Conservation (phyloP, 148 eudicot genomes). For the Nepenthes gracilis region DNA sequence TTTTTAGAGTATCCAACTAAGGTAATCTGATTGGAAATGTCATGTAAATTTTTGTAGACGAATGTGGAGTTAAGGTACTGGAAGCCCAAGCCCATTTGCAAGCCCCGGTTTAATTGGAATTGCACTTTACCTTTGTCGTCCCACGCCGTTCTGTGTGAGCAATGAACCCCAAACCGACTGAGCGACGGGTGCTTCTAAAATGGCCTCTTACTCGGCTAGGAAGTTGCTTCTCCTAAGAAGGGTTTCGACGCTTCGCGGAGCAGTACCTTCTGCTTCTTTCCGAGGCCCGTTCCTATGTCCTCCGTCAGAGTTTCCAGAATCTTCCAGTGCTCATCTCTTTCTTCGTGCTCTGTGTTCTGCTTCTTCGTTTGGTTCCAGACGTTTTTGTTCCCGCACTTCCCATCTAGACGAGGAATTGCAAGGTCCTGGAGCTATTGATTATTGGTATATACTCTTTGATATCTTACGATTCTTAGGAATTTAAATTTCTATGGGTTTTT, state of each 20-base stretch:
- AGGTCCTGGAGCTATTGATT: slow-evolving; percentile 48
- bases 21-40: no score
- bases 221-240: slow-evolving; percentile 14
- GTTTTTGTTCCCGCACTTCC: slow-evolving; percentile 33
- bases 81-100: no score
- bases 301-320: no score
- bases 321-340: slow-evolving; percentile 3
- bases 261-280: slow-evolving; percentile 13
- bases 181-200: no score
- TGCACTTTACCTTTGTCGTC: no score
- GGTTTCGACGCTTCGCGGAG: slow-evolving; percentile 17
- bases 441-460: slow-evolving; percentile 24
- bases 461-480: neutral
- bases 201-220: neutral
- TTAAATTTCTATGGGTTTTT: neutral
- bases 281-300: slow-evolving; percentile 1
- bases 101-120: no score
- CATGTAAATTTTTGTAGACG: no score
- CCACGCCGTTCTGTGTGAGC: no score
- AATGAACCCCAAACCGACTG: no score
- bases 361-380: slow-evolving; percentile 16
- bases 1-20: no score
- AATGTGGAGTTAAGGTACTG: no score
- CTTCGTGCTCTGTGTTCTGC: neutral
- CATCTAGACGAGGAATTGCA: slow-evolving; percentile 16